Conservation (phyloP, 2,329 filamentous ascomycete species). For the Diaporthe vexans region DNA sequence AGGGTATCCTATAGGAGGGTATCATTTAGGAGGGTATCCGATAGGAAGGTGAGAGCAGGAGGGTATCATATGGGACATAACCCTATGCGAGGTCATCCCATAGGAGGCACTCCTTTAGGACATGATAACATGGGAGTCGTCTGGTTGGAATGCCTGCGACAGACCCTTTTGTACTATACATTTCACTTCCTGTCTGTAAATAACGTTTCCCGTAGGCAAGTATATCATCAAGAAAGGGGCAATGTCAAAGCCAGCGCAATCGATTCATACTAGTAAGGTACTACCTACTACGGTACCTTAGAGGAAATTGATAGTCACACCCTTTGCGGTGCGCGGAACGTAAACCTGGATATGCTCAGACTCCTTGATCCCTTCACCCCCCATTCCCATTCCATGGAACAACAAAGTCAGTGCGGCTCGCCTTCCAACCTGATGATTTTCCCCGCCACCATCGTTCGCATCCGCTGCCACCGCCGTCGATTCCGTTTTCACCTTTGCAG, state of each 20-base stretch:
- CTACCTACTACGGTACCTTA: not conserved
- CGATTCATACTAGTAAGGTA: not conserved
- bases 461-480: not conserved
- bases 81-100: too few species aligned
- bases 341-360: not conserved
- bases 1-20: too few species aligned
- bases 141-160: too few species aligned
- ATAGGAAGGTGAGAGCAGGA: too few species aligned
- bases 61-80: too few species aligned
- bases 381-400: not conserved
- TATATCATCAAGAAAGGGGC: not conserved
- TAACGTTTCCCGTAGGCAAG: not conserved
- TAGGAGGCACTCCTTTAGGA: too few species aligned
- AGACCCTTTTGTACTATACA: not conserved
- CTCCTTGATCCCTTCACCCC: not conserved
- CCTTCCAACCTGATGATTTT: too few species aligned
- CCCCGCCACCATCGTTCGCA: too few species aligned
- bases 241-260: not conserved
- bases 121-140: too few species aligned
- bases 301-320: not conserved
- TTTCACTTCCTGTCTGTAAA: slow-evolving; percentile 3
- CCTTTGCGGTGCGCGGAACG: not conserved
- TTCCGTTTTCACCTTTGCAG: not conserved
- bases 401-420: not conserved
- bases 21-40: too few species aligned